Percentiles rank a stretch among this genome's conserved stretches.
Conservation (phyloP, 176 grass and related monocot genomes). For the Aegilops sharonensis region DNA sequence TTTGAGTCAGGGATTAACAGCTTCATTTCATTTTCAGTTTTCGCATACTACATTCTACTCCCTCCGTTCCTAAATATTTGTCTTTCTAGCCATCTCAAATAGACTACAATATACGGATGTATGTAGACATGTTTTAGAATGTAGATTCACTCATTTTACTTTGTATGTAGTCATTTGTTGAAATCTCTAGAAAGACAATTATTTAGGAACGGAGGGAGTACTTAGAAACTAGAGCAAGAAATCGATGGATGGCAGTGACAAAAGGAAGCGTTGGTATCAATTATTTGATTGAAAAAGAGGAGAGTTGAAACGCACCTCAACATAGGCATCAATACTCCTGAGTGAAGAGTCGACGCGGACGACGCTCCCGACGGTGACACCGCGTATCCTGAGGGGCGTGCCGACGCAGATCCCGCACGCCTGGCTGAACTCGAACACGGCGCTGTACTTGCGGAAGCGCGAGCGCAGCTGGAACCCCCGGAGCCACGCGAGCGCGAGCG, state of each 20-base stretch:
- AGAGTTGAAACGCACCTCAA: conserved; percentile 46
- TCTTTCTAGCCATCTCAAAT: too few species aligned
- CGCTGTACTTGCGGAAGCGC: conserved; percentile 73
- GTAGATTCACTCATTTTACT: too few species aligned
- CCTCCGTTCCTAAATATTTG: too few species aligned
- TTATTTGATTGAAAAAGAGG: background rate
- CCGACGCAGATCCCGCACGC: conserved; percentile 94
- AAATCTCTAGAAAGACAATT: too few species aligned
- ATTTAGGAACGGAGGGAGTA: too few species aligned
- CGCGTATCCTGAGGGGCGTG: conserved; percentile 85
- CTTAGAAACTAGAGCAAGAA: background rate
- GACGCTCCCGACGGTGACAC: conserved; percentile 87
- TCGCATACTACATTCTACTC: background rate
- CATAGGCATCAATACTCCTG: conserved; percentile 76
- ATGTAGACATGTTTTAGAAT: too few species aligned
- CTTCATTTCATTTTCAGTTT: background rate
- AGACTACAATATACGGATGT: too few species aligned
- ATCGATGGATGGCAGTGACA: background rate
- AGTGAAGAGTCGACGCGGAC: conserved; percentile 85
- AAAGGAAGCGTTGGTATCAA: background rate
- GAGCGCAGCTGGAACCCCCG: conserved; percentile 76
- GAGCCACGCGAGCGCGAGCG: conserved; percentile 81
- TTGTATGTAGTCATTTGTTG: too few species aligned
- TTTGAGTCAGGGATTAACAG: background rate
- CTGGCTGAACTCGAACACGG: conserved; percentile 86